Evolutionary conservation across 768 basidiomycete species (phyloP).

Genomic region (Phylloporus sp.): DNA sequence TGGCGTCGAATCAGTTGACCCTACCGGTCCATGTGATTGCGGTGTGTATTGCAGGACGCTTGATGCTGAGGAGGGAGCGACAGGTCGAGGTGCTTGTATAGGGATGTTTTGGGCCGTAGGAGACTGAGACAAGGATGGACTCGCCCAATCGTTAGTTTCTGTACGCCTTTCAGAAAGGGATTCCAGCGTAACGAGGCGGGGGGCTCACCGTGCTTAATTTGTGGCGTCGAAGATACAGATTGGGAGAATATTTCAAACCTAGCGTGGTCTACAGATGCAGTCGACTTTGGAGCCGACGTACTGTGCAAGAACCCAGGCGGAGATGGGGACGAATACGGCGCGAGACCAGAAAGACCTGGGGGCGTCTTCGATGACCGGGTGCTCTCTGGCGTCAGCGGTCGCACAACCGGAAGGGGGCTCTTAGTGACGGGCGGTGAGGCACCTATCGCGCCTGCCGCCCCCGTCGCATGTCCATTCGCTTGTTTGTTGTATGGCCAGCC

Average conservation of each 20-base stretch:
- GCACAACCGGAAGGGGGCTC: conserved; percentile 10
- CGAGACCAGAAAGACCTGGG: conserved; percentile 29
- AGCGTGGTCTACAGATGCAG: conserved; percentile 14
- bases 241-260: conserved; percentile 18
- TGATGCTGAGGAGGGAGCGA: conserved; percentile 29
- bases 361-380: conserved; percentile 32
- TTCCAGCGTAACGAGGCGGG: background rate
- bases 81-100: conserved; percentile 30
- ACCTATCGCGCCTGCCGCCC: conserved; percentile 2
- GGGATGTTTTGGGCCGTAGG: conserved; percentile 19
- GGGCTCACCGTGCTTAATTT: conserved; percentile 28
- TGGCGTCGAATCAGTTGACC: conserved; percentile 25
- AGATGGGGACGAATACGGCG: conserved; percentile 31
- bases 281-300: conserved; percentile 23
- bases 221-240: conserved; percentile 18
- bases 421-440: conserved; percentile 18
- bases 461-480: conserved; percentile 22
- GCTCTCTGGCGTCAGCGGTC: conserved; percentile 27
- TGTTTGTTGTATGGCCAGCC: conserved; percentile 41
- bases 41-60: conserved; percentile 28
- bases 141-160: conserved; percentile 26
- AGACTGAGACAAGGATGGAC: conserved; percentile 15
- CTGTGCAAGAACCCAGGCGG: conserved; percentile 33
- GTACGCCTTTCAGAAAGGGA: background rate
- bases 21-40: conserved; percentile 11